Evolutionary conservation across 2,329 filamentous ascomycete species (phyloP).

Genomic region (Alternaria consortialis): DNA sequence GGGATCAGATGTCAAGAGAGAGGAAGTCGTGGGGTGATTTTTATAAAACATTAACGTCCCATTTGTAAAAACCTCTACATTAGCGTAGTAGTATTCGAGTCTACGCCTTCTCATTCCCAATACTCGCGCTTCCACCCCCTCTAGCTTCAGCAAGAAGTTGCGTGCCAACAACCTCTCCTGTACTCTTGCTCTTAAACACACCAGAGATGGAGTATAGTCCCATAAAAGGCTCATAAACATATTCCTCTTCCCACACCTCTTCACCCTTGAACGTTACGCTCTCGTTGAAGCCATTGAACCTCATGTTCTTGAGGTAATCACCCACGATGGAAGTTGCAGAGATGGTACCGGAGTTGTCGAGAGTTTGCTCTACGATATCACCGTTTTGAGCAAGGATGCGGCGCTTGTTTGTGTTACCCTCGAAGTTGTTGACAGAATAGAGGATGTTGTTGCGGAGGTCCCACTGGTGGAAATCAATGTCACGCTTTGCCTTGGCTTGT

Average conservation of each 20-base stretch:
- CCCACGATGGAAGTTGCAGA: slow-evolving; percentile 57
- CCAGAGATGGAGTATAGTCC: slow-evolving; percentile 56
- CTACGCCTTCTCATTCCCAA: slow-evolving; percentile 46
- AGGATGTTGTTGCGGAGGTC: slow-evolving; percentile 66
- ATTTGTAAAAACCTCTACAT: neutral
- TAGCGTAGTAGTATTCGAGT: neutral
- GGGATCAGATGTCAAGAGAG: neutral
- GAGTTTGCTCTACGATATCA: slow-evolving; percentile 62
- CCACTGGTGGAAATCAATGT: slow-evolving; percentile 51
- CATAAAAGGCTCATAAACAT: slow-evolving; percentile 63
- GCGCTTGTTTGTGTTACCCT: slow-evolving; percentile 63
- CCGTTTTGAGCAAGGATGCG: slow-evolving; percentile 65
- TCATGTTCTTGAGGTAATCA: slow-evolving; percentile 62
- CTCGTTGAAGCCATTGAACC: slow-evolving; percentile 62
- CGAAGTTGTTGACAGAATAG: slow-evolving; percentile 69
- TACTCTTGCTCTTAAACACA: slow-evolving; percentile 60
- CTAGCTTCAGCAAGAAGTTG: slow-evolving; percentile 62
- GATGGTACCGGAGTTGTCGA: slow-evolving; percentile 64
- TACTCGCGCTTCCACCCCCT: slow-evolving; percentile 63
- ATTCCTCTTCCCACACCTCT: slow-evolving; percentile 62
- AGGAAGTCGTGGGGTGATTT: neutral
- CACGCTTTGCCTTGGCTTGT: slow-evolving; percentile 35
- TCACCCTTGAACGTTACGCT: slow-evolving; percentile 53
- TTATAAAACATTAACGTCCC: neutral
- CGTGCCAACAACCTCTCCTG: slow-evolving; percentile 60